Conservation (phyloP, 106 monocot species). For the Phalaenopsis equestris region DNA sequence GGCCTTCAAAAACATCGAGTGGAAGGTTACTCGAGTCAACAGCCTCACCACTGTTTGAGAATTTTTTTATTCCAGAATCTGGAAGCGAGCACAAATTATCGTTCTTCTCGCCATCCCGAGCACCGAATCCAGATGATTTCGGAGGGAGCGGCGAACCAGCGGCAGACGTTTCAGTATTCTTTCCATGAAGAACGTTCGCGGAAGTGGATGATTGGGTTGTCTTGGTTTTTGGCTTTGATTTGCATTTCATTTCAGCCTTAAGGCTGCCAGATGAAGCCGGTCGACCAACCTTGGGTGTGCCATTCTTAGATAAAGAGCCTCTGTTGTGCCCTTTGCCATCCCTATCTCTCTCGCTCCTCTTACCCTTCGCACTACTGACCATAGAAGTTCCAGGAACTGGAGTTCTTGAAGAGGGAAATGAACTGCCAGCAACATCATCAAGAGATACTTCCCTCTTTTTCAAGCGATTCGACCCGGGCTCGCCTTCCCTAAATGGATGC, state of each 20-base stretch:
- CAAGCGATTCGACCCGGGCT: constrained; percentile 29
- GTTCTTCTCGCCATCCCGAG: background rate
- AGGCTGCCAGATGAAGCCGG: constrained; percentile 21
- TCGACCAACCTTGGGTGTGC: constrained; percentile 24
- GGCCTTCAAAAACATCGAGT: constrained; percentile 29
- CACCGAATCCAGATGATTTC: too few relatives aligned
- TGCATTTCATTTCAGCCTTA: constrained; percentile 49
- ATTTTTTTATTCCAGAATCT: constrained; percentile 1
- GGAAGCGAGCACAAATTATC: background rate
- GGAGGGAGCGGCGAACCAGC: too few relatives aligned
- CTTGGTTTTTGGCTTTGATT: constrained; percentile 47
- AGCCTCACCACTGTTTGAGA: constrained; percentile 14
- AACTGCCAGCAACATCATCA: constrained; percentile 42
- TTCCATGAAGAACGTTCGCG: constrained; percentile 12
- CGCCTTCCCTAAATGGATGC: constrained; percentile 20
- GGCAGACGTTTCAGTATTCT: constrained; percentile 1
- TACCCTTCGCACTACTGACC: constrained; percentile 43
- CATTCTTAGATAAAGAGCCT: constrained; percentile 18
- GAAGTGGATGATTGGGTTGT: constrained; percentile 35
- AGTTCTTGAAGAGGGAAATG: constrained; percentile 16
- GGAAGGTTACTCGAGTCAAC: constrained; percentile 22
- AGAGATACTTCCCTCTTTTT: constrained; percentile 54
- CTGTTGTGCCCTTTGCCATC: constrained; percentile 34
- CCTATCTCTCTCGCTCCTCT: constrained; percentile 61
- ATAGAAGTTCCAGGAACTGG: constrained; percentile 30